phyloP scores from a whole-genome alignment of 1,284 basidiomycete species.

The Papiliotrema fonsecae region DNA sequence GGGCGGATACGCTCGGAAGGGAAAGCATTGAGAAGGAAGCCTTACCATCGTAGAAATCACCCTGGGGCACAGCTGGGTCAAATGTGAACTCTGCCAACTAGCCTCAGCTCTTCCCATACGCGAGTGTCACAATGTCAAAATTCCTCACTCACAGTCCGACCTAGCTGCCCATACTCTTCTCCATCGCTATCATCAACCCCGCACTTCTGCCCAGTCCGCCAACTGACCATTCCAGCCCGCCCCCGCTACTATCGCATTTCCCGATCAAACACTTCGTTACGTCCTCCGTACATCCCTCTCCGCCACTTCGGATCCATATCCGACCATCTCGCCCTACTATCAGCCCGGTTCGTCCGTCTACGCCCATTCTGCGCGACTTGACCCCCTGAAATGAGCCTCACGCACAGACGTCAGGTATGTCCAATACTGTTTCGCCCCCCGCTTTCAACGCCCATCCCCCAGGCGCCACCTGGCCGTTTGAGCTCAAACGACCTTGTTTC shows the following conservation, averaged over 20 bases:
- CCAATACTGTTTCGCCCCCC: not conserved
- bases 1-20: not conserved
- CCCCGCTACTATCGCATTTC: slow-evolving; percentile 6
- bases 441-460: slow-evolving; percentile 3
- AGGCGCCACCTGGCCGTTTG: not conserved
- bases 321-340: slow-evolving; percentile 1
- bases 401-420: slow-evolving; percentile 5
- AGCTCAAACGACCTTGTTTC: not conserved
- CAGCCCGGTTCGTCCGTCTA: not conserved
- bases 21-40: no score
- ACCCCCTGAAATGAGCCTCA: not conserved
- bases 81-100: slow-evolving; percentile 22
- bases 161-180: slow-evolving; percentile 9
- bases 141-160: slow-evolving; percentile 16
- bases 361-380: not conserved
- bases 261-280: slow-evolving; percentile 19
- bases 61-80: not conserved
- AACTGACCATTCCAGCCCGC: slow-evolving; percentile 15
- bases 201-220: not conserved
- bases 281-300: slow-evolving; percentile 12
- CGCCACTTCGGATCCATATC: slow-evolving; percentile 7
- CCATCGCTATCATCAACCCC: slow-evolving; percentile 1
- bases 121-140: no score
- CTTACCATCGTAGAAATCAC: slow-evolving; percentile 22
- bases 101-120: not conserved